A percentile compares a stretch with the other conserved stretches of the same genome.
Evolutionary conservation across 305 asterid genomes (phyloP).

Genomic region (Fraxinus velutina): DNA sequence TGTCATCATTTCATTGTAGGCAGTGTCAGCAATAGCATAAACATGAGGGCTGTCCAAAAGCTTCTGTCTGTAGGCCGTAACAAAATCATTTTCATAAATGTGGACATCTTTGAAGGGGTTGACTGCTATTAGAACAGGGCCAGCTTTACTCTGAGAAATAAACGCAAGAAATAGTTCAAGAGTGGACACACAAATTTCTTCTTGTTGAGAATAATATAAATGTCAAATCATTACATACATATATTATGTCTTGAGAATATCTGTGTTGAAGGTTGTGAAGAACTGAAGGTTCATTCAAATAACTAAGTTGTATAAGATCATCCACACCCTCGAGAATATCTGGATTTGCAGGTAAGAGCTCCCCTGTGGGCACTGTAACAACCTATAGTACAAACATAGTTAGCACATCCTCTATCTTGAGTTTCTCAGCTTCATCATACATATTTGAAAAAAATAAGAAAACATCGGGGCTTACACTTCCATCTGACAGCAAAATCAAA

Average conservation of each 20-base stretch:
- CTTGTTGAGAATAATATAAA: slow-evolving; percentile 7
- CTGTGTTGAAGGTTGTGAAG: slow-evolving; percentile 77
- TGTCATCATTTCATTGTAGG: slow-evolving; percentile 72
- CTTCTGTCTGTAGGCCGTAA: slow-evolving; percentile 64
- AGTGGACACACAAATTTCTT: slow-evolving; percentile 19
- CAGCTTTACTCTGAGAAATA: slow-evolving; percentile 75
- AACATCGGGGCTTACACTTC: not conserved
- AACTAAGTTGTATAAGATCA: slow-evolving; percentile 84
- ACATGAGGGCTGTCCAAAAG: slow-evolving; percentile 80
- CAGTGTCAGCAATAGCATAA: slow-evolving; percentile 69
- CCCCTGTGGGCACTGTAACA: slow-evolving; percentile 52
- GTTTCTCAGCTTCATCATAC: slow-evolving; percentile 18
- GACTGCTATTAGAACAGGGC: slow-evolving; percentile 76
- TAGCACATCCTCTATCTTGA: slow-evolving; percentile 22
- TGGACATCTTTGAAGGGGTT: slow-evolving; percentile 81
- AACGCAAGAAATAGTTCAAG: slow-evolving; percentile 24
- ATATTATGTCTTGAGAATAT: slow-evolving; percentile 57
- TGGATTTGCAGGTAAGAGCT: slow-evolving; percentile 88
- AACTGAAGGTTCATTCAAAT: slow-evolving; percentile 91
- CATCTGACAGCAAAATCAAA: slow-evolving; percentile 8
- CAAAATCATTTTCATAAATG: slow-evolving; percentile 52
- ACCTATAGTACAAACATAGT: slow-evolving; percentile 40
- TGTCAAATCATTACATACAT: slow-evolving; percentile 47
- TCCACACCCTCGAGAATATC: slow-evolving; percentile 83
- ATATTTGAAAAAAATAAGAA: slow-evolving; percentile 11